Base-by-base conservation (phyloP, 1,284 basidiomycete species). In the Termitomyces sp. region DNA sequence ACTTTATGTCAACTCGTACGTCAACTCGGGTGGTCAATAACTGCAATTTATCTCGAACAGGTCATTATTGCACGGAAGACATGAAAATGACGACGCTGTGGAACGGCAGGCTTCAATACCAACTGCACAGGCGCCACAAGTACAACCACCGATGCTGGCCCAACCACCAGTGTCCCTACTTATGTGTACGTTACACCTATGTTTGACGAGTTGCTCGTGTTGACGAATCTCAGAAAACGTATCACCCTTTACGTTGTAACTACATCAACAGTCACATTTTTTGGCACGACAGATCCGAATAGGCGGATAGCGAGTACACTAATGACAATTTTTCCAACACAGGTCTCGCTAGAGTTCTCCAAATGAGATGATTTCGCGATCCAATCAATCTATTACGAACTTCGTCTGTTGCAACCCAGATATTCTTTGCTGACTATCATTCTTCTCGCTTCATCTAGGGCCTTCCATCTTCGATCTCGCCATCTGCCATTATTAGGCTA, bases 1-100 rank as follows among this genome's bases (percentile, higher is more conserved):
- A 65, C 50, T 64, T 64, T 19, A 50, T 58, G 10, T 62, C 63
- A 24, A 57, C 58, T 46, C 60, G 61, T 65, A 51, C 31, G 64
- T 54, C 9, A 12, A 31, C 21, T 5, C 3, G 7, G 24, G 19
- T 28, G 24, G 24, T 39, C 3, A 12, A 47, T 41, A 33, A 15
- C 24, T 40, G 17, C 30, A 41, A 34, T 30, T 9, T 40, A 26
- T 50, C 8, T 42, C 6, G 9, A 9, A 30, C 33, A 64, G 64
- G 64, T 26, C 61, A 63, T 54, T 24, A 40, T 30, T 63, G 51
- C 44, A 60, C 59, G 21, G 61, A 13, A 38, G 33, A 15, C 30
- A 49, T 26, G 42, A 44, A 5, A 38, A 44, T 17, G 47, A 31
- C 3, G 53, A 54, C 21, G n/a, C 7, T 30, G 10, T 15, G 15